These are phyloP conservation scores for Exophiala sp. DNA, from an alignment of 2,329 filamentous ascomycete species.

Conservation along the genomic window DNA sequence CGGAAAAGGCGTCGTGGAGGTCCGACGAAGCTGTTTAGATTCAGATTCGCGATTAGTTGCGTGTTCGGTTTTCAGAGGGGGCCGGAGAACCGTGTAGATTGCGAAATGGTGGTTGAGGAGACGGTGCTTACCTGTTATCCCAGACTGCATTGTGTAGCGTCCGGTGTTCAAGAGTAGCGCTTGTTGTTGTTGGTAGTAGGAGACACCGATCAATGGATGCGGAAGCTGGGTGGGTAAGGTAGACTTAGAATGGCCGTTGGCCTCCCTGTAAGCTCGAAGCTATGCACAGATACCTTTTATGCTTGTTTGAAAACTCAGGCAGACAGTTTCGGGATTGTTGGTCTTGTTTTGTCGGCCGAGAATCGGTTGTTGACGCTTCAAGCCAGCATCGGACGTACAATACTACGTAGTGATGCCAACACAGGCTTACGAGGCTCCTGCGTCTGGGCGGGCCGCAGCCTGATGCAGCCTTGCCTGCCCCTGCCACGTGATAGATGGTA, in stretches of 20 bases:
- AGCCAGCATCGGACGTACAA: background rate
- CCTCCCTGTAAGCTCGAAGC: too few species aligned
- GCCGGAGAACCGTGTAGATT: background rate
- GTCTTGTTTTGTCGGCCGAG: background rate
- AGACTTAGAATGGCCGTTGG: too few species aligned
- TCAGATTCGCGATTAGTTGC: too few species aligned
- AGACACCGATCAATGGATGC: too few species aligned
- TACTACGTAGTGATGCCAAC: background rate
- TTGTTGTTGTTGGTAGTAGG: background rate
- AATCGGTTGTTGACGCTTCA: background rate
- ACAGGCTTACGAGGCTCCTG: background rate
- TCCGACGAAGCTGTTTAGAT: constrained; percentile 42
- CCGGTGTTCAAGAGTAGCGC: background rate
- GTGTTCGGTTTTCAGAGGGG: background rate
- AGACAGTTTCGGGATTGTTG: background rate
- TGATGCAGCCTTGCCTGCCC: background rate
- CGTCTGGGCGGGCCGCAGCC: background rate
- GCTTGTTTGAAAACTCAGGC: background rate
- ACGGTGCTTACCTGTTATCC: constrained; percentile 39
- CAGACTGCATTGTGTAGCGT: constrained; percentile 42
- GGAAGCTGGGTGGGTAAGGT: too few species aligned
- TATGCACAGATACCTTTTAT: too few species aligned
- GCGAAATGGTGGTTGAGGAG: background rate
- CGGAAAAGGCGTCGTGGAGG: constrained; percentile 43
- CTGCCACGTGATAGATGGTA: background rate